Percentiles rank a stretch among this genome's conserved stretches.
phyloP scores from a whole-genome alignment of 2,329 filamentous ascomycete genomes.

The Colletotrichum horii region DNA sequence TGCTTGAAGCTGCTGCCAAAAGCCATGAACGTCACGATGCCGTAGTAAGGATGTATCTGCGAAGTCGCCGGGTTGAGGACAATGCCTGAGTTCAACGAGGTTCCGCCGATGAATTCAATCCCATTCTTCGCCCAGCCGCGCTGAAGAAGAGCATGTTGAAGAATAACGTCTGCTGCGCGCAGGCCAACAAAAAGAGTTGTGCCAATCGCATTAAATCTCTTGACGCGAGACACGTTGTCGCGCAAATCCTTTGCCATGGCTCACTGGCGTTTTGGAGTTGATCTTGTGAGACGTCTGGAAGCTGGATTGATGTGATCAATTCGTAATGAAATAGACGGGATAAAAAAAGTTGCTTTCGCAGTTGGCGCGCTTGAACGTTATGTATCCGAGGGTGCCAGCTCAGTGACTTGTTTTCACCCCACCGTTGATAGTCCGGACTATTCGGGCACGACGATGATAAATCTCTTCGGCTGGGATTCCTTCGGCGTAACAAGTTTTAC shows the following conservation, averaged over 20 bases:
- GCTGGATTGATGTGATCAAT: not conserved
- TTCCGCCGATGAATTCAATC: not conserved
- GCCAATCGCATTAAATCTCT: not conserved
- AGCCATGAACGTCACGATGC: not conserved
- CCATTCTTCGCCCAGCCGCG: not conserved
- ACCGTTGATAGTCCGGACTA: no score
- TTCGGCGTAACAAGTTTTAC: fast-evolving
- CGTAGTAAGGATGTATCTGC: not conserved
- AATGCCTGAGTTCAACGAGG: fast-evolving
- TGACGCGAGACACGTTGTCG: not conserved
- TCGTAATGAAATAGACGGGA: fast-evolving
- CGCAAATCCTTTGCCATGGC: not conserved
- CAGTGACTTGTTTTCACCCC: no score
- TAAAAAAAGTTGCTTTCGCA: not conserved
- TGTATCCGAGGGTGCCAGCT: no score
- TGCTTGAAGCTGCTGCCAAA: not conserved
- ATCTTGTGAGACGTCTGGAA: not conserved
- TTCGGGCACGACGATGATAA: not conserved
- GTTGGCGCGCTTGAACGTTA: no score
- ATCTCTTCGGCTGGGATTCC: not conserved
- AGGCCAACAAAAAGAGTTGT: not conserved
- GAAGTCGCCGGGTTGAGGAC: not conserved
- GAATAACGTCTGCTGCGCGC: not conserved
- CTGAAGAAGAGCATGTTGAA: not conserved
- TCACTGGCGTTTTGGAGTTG: not conserved